Conservation (phyloP, 495 filamentous ascomycete species). For the Talaromyces proteolyticus region DNA sequence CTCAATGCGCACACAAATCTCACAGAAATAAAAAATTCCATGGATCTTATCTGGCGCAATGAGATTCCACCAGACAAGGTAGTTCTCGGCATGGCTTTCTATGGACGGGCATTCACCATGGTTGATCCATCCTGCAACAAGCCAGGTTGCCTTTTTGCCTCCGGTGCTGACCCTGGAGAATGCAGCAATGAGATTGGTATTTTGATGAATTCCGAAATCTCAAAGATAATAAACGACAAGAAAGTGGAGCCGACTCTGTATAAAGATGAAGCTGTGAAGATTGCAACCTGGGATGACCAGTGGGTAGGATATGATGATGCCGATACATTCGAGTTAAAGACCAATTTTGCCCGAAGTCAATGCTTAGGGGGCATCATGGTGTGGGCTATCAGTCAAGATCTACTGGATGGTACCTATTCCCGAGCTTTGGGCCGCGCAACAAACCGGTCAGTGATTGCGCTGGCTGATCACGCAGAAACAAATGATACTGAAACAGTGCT, state of each 20-base stretch:
- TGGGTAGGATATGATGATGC: constrained; percentile 39
- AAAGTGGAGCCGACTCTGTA: constrained; percentile 8
- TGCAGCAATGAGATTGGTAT: constrained; percentile 26
- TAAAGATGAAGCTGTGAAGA: constrained; percentile 19
- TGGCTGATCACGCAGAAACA: not conserved
- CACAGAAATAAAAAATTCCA: constrained; percentile 26
- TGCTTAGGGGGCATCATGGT: constrained; percentile 40
- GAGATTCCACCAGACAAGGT: constrained; percentile 24
- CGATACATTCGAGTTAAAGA: constrained; percentile 34
- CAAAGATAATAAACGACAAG: constrained; percentile 9
- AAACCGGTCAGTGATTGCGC: not conserved
- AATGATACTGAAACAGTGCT: not conserved
- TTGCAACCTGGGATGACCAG: constrained; percentile 30
- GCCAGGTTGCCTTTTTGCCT: constrained; percentile 20
- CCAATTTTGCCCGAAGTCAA: constrained; percentile 23
- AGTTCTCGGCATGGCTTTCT: constrained; percentile 37
- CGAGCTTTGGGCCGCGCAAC: not conserved
- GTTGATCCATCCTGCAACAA: constrained; percentile 23
- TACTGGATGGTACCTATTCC: not conserved
- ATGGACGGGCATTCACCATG: constrained; percentile 34
- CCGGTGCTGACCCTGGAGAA: constrained; percentile 14
- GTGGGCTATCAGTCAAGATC: constrained; percentile 27
- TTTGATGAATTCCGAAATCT: constrained; percentile 16
- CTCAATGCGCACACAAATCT: constrained; percentile 30
- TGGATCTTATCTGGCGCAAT: constrained; percentile 35